Evolutionary conservation across 108 stramenopile genomes (phyloP).

Genomic region (Cyclotella atomus): DNA sequence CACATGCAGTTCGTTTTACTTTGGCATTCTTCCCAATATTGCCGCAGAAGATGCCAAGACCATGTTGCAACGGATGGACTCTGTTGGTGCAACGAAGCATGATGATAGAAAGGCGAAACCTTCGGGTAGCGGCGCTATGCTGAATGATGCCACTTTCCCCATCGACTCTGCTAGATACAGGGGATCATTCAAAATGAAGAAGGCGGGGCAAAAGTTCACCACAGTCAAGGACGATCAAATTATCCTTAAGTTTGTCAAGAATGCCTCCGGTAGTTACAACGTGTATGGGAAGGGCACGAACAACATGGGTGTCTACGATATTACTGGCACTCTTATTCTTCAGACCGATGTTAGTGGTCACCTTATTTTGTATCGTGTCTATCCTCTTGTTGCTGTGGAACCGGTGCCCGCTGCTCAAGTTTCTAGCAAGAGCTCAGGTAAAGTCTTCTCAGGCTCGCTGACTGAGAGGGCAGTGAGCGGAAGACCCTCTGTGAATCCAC

Average conservation of each 20-base stretch:
- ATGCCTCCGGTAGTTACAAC: slow-evolving; percentile 68
- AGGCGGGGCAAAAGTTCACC: slow-evolving; percentile 69
- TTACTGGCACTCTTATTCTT: slow-evolving; percentile 65
- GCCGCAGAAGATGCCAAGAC: slow-evolving; percentile 31
- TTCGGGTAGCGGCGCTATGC: slow-evolving; percentile 62
- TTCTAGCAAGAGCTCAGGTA: slow-evolving; percentile 26
- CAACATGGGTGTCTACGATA: slow-evolving; percentile 63
- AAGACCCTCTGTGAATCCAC: slow-evolving; percentile 35
- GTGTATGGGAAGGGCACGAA: slow-evolving; percentile 80
- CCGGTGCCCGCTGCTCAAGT: slow-evolving; percentile 10
- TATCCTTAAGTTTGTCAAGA: slow-evolving; percentile 76
- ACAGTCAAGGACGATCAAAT: slow-evolving; percentile 69
- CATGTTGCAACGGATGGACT: slow-evolving; percentile 15
- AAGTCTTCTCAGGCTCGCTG: slow-evolving; percentile 43
- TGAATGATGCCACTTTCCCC: slow-evolving; percentile 51
- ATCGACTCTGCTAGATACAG: slow-evolving; percentile 9
- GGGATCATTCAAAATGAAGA: slow-evolving; percentile 47
- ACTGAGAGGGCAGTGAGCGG: slow-evolving; percentile 39
- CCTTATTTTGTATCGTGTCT: slow-evolving; percentile 80
- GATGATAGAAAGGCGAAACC: slow-evolving; percentile 24
- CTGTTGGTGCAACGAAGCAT: slow-evolving; percentile 13
- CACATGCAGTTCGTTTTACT: slow-evolving; percentile 67
- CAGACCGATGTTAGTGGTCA: slow-evolving; percentile 57
- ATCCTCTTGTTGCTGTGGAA: slow-evolving; percentile 49
- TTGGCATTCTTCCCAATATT: slow-evolving; percentile 66